Conservation (phyloP, 1,139 yeast genomes). For the Candida sp. region DNA sequence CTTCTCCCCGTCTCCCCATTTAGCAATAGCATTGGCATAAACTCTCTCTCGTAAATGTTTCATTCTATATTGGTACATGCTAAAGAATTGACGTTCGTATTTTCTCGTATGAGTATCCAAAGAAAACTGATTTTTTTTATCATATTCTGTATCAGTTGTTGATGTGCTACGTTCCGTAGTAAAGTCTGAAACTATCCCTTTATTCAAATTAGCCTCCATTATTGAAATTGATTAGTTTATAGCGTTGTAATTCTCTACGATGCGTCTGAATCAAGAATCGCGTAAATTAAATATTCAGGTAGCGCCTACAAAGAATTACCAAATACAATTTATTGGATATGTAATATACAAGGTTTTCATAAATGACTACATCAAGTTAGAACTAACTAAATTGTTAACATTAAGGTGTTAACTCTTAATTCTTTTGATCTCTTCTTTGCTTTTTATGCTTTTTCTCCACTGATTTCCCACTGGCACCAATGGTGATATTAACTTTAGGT, state of each 20-base stretch:
- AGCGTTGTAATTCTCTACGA: no score
- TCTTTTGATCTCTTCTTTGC: conserved; percentile 31
- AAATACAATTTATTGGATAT: conserved; percentile 1
- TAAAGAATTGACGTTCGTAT: conserved; percentile 70
- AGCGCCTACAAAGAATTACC: conserved; percentile 1
- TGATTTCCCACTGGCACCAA: conserved; percentile 86
- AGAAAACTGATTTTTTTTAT: conserved; percentile 15
- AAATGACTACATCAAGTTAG: no score
- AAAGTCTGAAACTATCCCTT: background rate
- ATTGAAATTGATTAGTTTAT: no score
- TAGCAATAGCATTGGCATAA: conserved; percentile 36
- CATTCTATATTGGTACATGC: conserved; percentile 68
- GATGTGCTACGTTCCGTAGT: conserved; percentile 5
- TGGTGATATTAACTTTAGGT: conserved; percentile 94
- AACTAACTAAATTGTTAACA: no score
- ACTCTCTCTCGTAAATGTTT: conserved; percentile 53
- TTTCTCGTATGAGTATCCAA: conserved; percentile 32
- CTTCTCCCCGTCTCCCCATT: conserved; percentile 47
- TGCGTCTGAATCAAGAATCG: background rate
- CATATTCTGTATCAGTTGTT: conserved; percentile 8
- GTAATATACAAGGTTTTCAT: conserved; percentile 1
- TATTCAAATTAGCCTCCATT: background rate
- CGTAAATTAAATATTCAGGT: background rate
- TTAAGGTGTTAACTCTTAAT: background rate
- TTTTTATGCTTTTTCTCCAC: conserved; percentile 48